Evolutionary conservation across 192 early-diverging fungal genomes (phyloP), one percentile per base, ranked within the genome.

Genomic region (Linnemannia exigua): DNA sequence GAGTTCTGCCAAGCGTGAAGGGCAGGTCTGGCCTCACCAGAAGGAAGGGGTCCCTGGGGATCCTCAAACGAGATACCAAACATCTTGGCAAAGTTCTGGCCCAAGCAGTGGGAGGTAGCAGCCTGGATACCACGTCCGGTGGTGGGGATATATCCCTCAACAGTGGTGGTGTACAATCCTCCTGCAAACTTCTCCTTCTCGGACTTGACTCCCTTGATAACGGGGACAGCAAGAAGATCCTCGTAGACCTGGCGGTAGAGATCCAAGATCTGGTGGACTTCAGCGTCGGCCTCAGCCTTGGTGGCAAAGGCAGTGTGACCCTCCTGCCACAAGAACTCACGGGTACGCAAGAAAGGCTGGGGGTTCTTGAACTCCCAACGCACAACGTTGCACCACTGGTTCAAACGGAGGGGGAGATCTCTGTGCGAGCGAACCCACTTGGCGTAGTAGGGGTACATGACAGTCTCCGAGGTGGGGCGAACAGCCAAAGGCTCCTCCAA

Each of bases 291-390:
- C 69, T 95, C 97, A 44, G 96, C 93, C 90, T 96, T 93, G 75
- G 95, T 98, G 68, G 97, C 92, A 80, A 98, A 96, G 28, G 97
- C 99, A 74, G 97, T 98, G 89, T 99, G 99, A 67, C 99, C 99
- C 89, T 99, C 99, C 88, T 99, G 99, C 99, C 99, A 99, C 83
- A 99, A 91, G 92, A 99, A 99, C 92, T 99, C 99, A 76, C 99
- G 96, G 25, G 99, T 99, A 68, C 99, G 93, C 79, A 99, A 87
- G 94, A 99, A 99, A 68, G 99, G 98, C 91, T 99, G 97, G 61
- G 98, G 98, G 91, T 99, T 95, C 92, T 99, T 99, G 91, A 99
- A 99, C 92, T 99, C 99, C 99, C 99, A 99, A 79, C 99, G 95
- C 61, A 99, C 99, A 79, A 99, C 98, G 82, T 96, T 98, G 91